Base-by-base conservation (phyloP, 768 basidiomycete genomes). In the Pholiota molesta region DNA sequence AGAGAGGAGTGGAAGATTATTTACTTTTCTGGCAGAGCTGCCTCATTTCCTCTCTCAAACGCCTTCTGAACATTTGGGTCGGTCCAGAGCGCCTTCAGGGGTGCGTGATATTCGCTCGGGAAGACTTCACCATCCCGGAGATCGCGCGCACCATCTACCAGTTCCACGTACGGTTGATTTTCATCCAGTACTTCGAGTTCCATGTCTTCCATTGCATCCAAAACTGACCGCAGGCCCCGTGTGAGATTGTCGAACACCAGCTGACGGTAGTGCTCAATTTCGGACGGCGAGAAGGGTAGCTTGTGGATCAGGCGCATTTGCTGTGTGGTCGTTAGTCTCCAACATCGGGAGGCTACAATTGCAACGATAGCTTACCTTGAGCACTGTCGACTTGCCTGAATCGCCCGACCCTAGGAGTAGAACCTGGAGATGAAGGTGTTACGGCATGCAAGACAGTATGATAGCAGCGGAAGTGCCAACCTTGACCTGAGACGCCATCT, bases 231-330 rank as follows among this genome's bases (percentile, higher is more conserved):
- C 77, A 99, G 84, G 2, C 95, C 97, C 9, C 90, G 85, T 1
- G 92, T 91, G 31, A 99, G 76, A 75, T 99, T 99, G 69, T 90
- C 90, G 73, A 97, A 99, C 10, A 95, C 88, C 49, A 97, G 87
- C 69, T 97, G 96, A 1, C 96, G 88, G 68, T 91, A 97, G 16
- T 82, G 86, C 75, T 99, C 96, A 40, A 92, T 83, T 74, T 99
- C 97, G 68, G 87, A 83, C 0, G 84, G 55, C 0, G 89, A 85
- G 77, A 97, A 99, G 0, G 92, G 90, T 1, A 94, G 80, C 61
- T 87, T 85, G 76, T 99, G 96, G 54, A 99, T 97, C 40, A 97
- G 80, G 40, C 95, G 89, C 96, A 98, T 99, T 90, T 99, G 95
- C 91, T 95, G 62, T 21, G 23, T 13, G 28, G 17, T 37, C 49